phyloP scores from a whole-genome alignment of 129 eudicot species.

The Arctium lappa region DNA sequence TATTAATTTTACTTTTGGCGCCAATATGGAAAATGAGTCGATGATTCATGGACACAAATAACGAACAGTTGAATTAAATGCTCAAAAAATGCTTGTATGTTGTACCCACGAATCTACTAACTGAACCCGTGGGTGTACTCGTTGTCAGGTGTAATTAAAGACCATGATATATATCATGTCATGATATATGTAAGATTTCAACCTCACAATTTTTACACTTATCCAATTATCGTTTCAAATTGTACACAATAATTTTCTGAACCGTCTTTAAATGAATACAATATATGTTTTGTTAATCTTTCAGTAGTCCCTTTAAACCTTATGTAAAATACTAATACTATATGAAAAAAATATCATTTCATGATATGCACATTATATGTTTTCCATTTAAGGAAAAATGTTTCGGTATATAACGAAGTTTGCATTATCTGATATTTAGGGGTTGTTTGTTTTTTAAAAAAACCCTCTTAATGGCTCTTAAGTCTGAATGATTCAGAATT shows the following conservation, averaged over 20 bases:
- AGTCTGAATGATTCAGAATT: no score
- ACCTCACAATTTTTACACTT: neutral
- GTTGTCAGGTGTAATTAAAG: neutral
- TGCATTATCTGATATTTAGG: neutral
- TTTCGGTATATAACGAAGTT: neutral
- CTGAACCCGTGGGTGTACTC: neutral
- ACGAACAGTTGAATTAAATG: neutral
- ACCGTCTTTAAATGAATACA: neutral
- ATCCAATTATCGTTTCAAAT: neutral
- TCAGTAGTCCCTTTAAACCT: no score
- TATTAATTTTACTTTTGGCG: no score
- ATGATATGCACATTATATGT: no score
- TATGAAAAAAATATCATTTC: neutral
- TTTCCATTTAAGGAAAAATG: neutral
- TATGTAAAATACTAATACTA: neutral
- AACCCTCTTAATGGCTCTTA: no score
- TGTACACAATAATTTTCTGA: neutral
- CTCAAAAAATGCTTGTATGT: neutral
- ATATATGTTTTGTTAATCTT: neutral
- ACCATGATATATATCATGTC: constrained; percentile 1
- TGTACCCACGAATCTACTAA: neutral
- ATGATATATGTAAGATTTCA: neutral
- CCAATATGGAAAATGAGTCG: no score
- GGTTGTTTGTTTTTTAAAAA: no score
- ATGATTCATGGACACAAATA: neutral